phyloP scores from a whole-genome alignment of 768 basidiomycete genomes.

The Panaeolus cyanescens region DNA sequence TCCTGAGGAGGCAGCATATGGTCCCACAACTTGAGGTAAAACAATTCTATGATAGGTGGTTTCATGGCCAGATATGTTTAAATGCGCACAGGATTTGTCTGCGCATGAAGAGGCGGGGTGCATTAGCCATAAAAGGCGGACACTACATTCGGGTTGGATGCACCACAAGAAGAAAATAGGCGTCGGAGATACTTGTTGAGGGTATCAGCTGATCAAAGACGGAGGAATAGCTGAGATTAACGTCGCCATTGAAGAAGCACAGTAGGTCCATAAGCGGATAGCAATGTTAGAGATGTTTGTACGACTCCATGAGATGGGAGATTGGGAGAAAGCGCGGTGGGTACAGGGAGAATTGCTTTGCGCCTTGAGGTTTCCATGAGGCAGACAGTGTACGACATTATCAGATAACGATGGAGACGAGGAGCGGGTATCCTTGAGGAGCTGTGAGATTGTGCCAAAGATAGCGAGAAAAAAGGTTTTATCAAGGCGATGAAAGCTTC shows the following conservation, averaged over 20 bases:
- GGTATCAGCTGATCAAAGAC: not conserved
- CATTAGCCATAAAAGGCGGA: not conserved
- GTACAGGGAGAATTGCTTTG: slow-evolving; percentile 1
- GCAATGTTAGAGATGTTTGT: not conserved
- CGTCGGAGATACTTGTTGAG: not conserved
- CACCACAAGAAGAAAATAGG: not conserved
- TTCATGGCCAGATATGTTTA: not conserved
- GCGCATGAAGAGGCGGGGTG: not conserved
- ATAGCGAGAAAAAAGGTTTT: not conserved
- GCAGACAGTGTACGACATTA: not conserved
- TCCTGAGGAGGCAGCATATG: not conserved
- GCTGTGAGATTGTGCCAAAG: not conserved
- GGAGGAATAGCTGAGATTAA: slow-evolving; percentile 1
- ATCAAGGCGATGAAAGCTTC: not conserved
- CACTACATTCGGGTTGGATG: not conserved
- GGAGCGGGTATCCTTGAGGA: not conserved
- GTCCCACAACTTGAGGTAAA: not conserved
- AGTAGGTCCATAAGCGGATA: slow-evolving; percentile 2
- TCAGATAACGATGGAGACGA: not conserved
- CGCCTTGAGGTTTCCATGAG: not conserved
- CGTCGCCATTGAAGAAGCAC: slow-evolving; percentile 2
- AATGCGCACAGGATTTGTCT: slow-evolving; percentile 1
- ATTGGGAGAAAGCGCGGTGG: slow-evolving; percentile 3
- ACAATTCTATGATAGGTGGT: not conserved
- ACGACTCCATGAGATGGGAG: slow-evolving; percentile 2